Evolutionary conservation across 2,329 filamentous ascomycete genomes (phyloP), one percentile per base, ranked within the genome.

Genomic region (Talaromyces funiculosus): DNA sequence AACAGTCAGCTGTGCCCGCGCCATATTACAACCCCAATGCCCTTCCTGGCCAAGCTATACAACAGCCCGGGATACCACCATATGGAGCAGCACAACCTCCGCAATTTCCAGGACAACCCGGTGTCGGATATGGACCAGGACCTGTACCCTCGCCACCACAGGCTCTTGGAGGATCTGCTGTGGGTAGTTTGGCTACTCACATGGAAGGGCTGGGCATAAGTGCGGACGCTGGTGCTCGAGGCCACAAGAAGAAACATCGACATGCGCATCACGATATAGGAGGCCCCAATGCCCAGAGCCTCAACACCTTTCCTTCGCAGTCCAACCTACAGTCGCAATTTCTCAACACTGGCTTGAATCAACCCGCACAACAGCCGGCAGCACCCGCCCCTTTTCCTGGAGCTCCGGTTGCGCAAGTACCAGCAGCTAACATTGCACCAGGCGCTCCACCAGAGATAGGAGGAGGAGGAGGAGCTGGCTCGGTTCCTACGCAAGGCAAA

Each of bases 251-350:
- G 85, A 97, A 96, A 82, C 89, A 97, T 73, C 86, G 91, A 62
- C 93, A 97, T 77, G 93, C 92, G 64, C 90, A 96, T 75, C 93
- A 97, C 74, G 88, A 86, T 40, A 85, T 97, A 57, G 90, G 93
- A 65, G 85, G 89, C 22, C 82, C 87, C 12, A 69, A 78, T 85
- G 10, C 90, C 89, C 77, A 87, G 22, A 51, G 22, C 6, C 14
- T 57, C n/a, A 58, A 58, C n/a, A 42, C 45, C 7, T 59, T 62
- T 35, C 49, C 60, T 55, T 57, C 49, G 35, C 60, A 59, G 35
- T 56, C 80, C 10, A 84, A 81, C 31, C 80, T 80, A 24, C 80
- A 83, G 18, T 76, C 81, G 29, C 81, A 84, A 67, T 89, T 85
- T 73, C 71, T 87, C 56, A 87, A 87, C 67, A 80, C 82, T 20